phyloP scores from a whole-genome alignment of 2,329 filamentous ascomycete genomes.

The Pseudofabraea citricarpa region DNA sequence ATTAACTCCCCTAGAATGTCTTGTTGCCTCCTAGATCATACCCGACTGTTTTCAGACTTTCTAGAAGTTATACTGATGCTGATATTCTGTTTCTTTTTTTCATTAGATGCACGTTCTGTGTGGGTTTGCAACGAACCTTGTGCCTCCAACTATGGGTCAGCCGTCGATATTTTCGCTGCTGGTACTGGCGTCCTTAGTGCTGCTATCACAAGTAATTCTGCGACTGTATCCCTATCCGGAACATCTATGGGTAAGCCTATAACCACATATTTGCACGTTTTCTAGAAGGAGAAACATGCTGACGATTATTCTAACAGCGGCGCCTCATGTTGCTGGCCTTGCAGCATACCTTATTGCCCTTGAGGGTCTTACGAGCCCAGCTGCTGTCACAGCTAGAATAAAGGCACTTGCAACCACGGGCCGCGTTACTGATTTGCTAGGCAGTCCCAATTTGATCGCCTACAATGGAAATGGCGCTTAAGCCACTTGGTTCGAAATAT shows the following conservation, averaged over 20 bases:
- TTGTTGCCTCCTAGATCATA: no score
- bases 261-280: background rate
- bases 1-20: no score
- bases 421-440: slow-evolving; percentile 33
- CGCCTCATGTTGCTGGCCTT: slow-evolving; percentile 55
- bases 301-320: slow-evolving; percentile 21
- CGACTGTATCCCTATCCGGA: slow-evolving; percentile 45
- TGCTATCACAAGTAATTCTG: slow-evolving; percentile 33
- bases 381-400: slow-evolving; percentile 42
- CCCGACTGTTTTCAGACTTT: no score
- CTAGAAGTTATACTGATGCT: no score
- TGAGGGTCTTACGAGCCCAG: slow-evolving; percentile 34
- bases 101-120: slow-evolving; percentile 31
- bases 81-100: no score
- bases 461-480: slow-evolving; percentile 40
- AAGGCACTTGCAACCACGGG: slow-evolving; percentile 33
- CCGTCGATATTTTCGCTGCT: slow-evolving; percentile 42
- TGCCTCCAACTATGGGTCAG: slow-evolving; percentile 39
- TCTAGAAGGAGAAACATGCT: background rate
- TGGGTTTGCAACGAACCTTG: slow-evolving; percentile 21
- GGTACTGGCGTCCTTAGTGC: slow-evolving; percentile 34
- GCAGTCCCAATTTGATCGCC: slow-evolving; percentile 46
- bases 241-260: slow-evolving; percentile 46
- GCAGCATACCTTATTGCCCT: slow-evolving; percentile 48
- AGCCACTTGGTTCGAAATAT: no score